Base-by-base conservation (phyloP, 768 basidiomycete species). In the Tulasnella sp. region DNA sequence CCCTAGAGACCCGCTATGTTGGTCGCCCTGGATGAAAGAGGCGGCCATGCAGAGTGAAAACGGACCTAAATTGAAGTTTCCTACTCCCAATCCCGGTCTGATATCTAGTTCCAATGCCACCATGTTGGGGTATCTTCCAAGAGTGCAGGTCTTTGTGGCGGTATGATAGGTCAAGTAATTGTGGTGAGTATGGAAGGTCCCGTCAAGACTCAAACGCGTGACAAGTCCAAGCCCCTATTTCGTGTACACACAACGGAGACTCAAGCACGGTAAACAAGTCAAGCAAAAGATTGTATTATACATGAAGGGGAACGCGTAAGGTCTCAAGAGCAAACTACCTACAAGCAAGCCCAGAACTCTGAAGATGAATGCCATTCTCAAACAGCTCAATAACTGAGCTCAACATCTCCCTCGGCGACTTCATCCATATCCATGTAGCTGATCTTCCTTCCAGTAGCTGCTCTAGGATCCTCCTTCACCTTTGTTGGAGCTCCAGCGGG, bases 391-490 rank as follows among this genome's bases (percentile, higher is more conserved):
- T 84, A 84, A 83, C 41, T 84, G 85, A 83, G 81, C 84, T 80
- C 91, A 84, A 91, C 90, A 85, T 91, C 92, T 54, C 90, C 93
- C 89, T 94, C 94, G 41, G 95, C 94, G 83, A 96, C 94, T 85
- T 94, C 88, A 88, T 98, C 97, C 92, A 98, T 94, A 86, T 98
- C 97, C 85, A 96, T 93, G 85, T 98, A 98, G 87, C 94, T 96
- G 79, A 98, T 92, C 86, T 94, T 91, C 86, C 92, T 93, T 72
- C 95, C 95, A 46, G 92, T 94, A 44, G 94, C 93, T 41, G 97
- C 95, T 58, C 97, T 89, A 64, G 97, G 97, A 85, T 98, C 97
- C 86, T 96, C 94, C 86, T 94, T 95, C 42, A 92, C 94, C 86
- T 96, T 94, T 78, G 94, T 92, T 18, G 95, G 95, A 22, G 95